phyloP scores from a whole-genome alignment of 2,329 filamentous ascomycete species.

The Exophiala sp. region DNA sequence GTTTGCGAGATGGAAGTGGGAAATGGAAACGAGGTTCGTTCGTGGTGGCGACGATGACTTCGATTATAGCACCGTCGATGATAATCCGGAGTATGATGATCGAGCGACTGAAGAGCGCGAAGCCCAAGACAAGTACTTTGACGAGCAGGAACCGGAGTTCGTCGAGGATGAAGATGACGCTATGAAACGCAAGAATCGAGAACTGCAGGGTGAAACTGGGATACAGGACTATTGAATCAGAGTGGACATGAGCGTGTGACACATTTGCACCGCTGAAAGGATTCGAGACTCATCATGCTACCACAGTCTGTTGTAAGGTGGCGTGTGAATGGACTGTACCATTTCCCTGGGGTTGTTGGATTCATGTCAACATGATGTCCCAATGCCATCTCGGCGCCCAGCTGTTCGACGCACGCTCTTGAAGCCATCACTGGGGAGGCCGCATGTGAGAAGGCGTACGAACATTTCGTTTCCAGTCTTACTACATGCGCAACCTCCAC shows the following conservation, averaged over 20 bases:
- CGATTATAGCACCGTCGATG: conserved; percentile 66
- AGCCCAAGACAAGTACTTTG: conserved; percentile 70
- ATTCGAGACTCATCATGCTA: too few species aligned
- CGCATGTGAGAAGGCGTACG: too few species aligned
- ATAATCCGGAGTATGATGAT: conserved; percentile 66
- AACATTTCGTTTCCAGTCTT: too few species aligned
- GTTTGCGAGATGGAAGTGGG: conserved; percentile 61
- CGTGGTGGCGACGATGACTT: conserved; percentile 70
- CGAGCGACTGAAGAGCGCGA: conserved; percentile 54
- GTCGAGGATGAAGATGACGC: conserved; percentile 35
- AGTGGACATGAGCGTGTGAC: background rate
- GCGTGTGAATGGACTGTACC: too few species aligned
- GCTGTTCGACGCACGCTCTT: too few species aligned
- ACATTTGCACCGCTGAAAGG: too few species aligned
- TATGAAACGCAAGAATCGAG: conserved; percentile 19
- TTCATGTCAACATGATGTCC: too few species aligned
- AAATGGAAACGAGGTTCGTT: conserved; percentile 69
- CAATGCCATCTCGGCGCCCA: too few species aligned
- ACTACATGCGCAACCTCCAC: too few species aligned
- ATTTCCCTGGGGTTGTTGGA: too few species aligned
- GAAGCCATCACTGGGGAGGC: too few species aligned
- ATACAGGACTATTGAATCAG: conserved; percentile 60
- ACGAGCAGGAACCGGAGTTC: conserved; percentile 68
- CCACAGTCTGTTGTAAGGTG: too few species aligned
- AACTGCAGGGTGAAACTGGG: conserved; percentile 57